phyloP scores from a whole-genome alignment of 106 monocot genomes.

The Dioscorea alata region DNA sequence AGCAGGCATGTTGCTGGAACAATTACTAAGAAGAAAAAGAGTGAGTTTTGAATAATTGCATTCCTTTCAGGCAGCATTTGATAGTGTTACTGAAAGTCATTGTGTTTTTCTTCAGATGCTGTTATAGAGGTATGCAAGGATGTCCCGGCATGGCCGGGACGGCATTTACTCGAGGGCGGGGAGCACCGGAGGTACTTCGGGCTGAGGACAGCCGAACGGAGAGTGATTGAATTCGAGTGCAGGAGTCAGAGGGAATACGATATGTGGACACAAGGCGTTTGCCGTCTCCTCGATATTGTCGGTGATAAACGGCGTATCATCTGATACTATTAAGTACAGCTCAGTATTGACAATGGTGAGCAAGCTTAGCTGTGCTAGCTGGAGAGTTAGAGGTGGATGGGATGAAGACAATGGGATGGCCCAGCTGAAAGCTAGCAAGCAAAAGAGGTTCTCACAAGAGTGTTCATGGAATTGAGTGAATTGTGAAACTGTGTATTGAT shows the following conservation, averaged over 20 bases:
- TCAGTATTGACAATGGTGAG: no score
- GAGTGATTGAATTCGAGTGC: conserved; percentile 94
- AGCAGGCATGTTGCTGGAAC: conserved; percentile 90
- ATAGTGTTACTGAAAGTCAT: no score
- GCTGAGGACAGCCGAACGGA: conserved; percentile 58
- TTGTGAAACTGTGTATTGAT: not conserved
- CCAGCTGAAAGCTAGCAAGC: not conserved
- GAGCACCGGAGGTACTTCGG: conserved; percentile 89
- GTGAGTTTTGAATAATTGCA: conserved; percentile 18
- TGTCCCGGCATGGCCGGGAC: conserved; percentile 73
- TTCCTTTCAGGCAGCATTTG: not conserved
- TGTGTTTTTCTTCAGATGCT: conserved; percentile 33
- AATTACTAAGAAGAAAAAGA: conserved; percentile 96
- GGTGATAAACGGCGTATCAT: conserved; percentile 17
- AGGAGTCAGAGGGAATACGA: conserved; percentile 66
- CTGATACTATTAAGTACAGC: not conserved
- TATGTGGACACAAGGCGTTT: conserved; percentile 82
- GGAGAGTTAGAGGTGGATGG: not conserved
- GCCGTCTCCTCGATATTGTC: conserved; percentile 52
- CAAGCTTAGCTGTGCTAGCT: not conserved
- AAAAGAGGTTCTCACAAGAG: not conserved
- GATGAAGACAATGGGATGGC: not conserved
- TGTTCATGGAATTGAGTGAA: not conserved
- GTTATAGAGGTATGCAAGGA: conserved; percentile 66
- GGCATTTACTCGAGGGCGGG: conserved; percentile 72